Conservation (phyloP, 495 filamentous ascomycete species). For the Neurospora tetrasperma region DNA sequence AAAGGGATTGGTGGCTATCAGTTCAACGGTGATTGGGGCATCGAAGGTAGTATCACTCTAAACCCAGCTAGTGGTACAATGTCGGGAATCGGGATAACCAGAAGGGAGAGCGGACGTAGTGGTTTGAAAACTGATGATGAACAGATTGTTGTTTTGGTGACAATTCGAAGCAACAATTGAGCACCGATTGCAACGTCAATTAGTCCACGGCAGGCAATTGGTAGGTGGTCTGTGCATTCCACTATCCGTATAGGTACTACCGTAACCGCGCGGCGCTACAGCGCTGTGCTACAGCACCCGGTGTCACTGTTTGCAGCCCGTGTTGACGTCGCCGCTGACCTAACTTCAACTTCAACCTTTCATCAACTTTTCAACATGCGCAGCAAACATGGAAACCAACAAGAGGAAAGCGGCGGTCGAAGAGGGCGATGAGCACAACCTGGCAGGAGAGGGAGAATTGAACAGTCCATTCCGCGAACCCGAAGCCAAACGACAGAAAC, state of each 20-base stretch:
- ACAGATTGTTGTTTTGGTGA: neutral
- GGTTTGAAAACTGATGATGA: neutral
- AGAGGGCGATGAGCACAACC: neutral
- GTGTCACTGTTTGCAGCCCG: too few relatives aligned
- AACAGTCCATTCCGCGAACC: neutral
- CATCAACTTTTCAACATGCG: neutral
- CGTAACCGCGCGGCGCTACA: neutral
- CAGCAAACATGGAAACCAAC: conserved; percentile 8
- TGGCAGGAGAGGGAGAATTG: neutral
- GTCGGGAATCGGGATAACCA: neutral
- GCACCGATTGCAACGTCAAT: neutral
- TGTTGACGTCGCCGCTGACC: too few relatives aligned
- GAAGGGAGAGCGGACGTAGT: neutral
- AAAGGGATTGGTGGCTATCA: neutral
- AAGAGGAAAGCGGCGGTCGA: conserved; percentile 18
- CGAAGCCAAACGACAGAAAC: neutral
- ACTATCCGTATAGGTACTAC: too few relatives aligned
- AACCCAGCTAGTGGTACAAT: accelerated
- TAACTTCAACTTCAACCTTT: neutral
- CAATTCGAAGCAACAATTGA: neutral
- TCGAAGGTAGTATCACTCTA: too few relatives aligned
- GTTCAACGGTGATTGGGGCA: neutral
- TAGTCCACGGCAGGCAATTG: neutral
- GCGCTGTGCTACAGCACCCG: neutral
- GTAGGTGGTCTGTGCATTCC: neutral